Conservation (phyloP, 345 rosid species). For the Geranium rotundifolium region DNA sequence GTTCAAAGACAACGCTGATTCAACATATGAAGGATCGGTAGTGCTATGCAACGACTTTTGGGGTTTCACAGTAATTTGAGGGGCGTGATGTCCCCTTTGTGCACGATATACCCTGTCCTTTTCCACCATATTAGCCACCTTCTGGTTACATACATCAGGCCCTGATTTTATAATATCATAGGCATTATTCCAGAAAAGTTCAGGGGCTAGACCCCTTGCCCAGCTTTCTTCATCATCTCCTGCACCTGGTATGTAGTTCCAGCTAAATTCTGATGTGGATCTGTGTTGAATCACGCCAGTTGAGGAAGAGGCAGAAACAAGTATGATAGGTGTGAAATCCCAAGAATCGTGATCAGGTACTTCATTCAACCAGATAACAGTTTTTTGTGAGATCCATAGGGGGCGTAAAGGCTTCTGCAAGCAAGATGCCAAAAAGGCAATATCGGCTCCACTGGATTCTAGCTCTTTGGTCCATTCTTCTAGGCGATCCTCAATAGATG, state of each 20-base stretch:
- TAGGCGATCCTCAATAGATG: conserved; percentile 47
- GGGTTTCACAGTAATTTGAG: conserved; percentile 43
- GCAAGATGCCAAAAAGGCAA: conserved; percentile 42
- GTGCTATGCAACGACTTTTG: conserved; percentile 14
- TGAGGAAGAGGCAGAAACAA: conserved; percentile 63
- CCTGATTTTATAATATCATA: conserved; percentile 55
- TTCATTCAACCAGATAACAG: conserved; percentile 83
- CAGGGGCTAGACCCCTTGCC: conserved; percentile 81
- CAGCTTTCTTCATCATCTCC: conserved; percentile 99
- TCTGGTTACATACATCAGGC: conserved; percentile 71
- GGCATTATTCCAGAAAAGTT: conserved; percentile 64
- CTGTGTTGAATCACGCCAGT: conserved; percentile 29
- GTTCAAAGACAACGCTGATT: conserved; percentile 11
- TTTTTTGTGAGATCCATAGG: conserved; percentile 78
- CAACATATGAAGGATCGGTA: conserved; percentile 10
- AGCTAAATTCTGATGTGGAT: conserved; percentile 65
- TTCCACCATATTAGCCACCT: conserved; percentile 83
- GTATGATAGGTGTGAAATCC: conserved; percentile 84
- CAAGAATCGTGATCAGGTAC: conserved; percentile 84
- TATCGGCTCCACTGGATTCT: conserved; percentile 79
- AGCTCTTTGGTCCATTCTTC: conserved; percentile 67
- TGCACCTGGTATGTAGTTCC: conserved; percentile 92
- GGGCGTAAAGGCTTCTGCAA: conserved; percentile 72
- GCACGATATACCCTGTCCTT: conserved; percentile 65
- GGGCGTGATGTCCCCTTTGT: conserved; percentile 65